A percentile compares a stretch with the other conserved stretches of the same genome.
phyloP scores from a whole-genome alignment of 1,284 basidiomycete genomes.

The Marasmius oreades region DNA sequence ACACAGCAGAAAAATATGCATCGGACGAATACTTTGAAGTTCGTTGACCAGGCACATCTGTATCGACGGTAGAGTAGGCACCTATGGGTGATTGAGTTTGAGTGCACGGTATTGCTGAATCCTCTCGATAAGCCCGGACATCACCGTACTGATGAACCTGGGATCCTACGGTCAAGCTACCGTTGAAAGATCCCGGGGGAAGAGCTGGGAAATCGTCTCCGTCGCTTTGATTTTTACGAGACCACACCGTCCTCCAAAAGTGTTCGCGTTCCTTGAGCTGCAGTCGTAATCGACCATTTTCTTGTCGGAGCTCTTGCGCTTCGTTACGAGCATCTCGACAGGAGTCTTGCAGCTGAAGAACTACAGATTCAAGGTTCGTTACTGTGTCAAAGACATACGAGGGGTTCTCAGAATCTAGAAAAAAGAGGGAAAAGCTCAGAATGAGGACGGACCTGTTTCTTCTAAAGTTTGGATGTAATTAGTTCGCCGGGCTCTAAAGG shows the following conservation, averaged over 20 bases:
- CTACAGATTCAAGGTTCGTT: constrained; percentile 75
- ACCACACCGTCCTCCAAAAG: constrained; percentile 64
- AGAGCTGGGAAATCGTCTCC: constrained; percentile 53
- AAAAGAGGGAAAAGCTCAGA: constrained; percentile 19
- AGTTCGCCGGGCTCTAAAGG: constrained; percentile 67
- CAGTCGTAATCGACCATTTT: constrained; percentile 59
- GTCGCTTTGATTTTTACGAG: constrained; percentile 50
- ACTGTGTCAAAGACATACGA: constrained; percentile 38
- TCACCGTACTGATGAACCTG: constrained; percentile 36
- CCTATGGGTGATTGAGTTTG: constrained; percentile 49
- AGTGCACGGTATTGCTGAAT: constrained; percentile 21
- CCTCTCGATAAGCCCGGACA: constrained; percentile 19
- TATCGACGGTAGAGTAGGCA: constrained; percentile 38
- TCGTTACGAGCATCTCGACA: constrained; percentile 64
- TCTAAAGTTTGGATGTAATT: constrained; percentile 82
- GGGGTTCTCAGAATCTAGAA: neutral
- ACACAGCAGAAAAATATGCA: constrained; percentile 32
- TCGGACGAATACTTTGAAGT: constrained; percentile 53
- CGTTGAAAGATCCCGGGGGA: constrained; percentile 26
- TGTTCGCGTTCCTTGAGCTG: constrained; percentile 69
- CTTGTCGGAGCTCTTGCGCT: constrained; percentile 53
- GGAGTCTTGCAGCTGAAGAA: constrained; percentile 77
- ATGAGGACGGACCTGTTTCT: constrained; percentile 59
- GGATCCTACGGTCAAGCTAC: constrained; percentile 22
- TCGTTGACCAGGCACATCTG: constrained; percentile 39